Evolutionary conservation across 2,329 filamentous ascomycete genomes (phyloP).

Genomic region (Colletotrichum tabaci): DNA sequence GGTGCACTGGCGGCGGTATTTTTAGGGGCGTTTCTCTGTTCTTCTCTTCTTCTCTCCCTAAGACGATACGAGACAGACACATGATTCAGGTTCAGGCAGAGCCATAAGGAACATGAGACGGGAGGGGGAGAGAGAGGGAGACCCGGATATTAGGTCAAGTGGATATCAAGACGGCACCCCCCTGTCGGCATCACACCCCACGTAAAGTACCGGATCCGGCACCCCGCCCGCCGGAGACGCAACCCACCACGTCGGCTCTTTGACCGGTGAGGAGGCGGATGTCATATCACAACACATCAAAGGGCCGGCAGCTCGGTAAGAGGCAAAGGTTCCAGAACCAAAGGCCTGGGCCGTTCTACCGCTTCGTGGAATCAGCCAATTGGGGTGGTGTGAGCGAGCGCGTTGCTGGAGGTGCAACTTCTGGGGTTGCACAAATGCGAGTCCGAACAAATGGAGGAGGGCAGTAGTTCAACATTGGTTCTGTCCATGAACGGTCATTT

Average conservation of each 20-base stretch:
- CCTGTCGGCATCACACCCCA: slow-evolving; percentile 6
- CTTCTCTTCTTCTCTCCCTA: too few relatives aligned
- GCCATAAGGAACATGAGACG: background rate
- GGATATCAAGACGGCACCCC: slow-evolving; percentile 7
- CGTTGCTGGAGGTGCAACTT: background rate
- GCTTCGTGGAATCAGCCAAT: background rate
- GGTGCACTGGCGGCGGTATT: background rate
- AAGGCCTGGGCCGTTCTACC: slow-evolving; percentile 3
- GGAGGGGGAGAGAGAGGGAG: background rate
- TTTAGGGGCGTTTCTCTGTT: too few relatives aligned
- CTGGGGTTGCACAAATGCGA: background rate
- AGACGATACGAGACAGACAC: background rate
- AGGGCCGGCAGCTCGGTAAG: background rate
- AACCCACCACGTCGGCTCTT: slow-evolving; percentile 9
- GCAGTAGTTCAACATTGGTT: background rate
- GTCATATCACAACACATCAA: background rate
- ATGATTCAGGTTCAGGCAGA: background rate
- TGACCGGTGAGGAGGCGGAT: background rate
- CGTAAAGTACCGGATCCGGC: slow-evolving; percentile 8
- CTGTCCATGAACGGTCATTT: background rate
- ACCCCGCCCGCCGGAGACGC: background rate
- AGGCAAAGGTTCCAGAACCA: background rate
- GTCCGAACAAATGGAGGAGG: background rate
- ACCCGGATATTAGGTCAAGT: background rate
- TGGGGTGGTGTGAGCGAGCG: background rate